Evolutionary conservation across 2,329 filamentous ascomycete species (phyloP), one percentile per base, ranked within the genome.

Genomic region (Fusarium foetens): DNA sequence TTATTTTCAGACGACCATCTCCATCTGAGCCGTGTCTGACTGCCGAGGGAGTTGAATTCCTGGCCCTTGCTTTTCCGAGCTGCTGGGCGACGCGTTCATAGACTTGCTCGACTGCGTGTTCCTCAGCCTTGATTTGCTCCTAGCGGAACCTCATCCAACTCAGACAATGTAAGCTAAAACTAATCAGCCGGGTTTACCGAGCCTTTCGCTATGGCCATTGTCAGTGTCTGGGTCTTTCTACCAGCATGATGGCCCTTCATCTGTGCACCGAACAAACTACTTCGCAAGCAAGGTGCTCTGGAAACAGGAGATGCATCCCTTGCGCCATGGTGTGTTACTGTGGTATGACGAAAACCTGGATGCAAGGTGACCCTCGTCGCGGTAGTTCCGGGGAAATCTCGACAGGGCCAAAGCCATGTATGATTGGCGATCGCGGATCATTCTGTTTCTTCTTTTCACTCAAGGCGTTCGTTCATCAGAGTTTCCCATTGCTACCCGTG

Each of bases 311-410:
- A 45, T 29, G 45, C 25, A 63, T 42, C 49, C 55, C 57, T 48
- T 61, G 66, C 33, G 23, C 48, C 29, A 23, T 25, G 21, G 46
- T 45, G 23, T 53, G 63, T 35, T 46, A 41, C 59, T 36, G 35
- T 42, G 29, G 51, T 31, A 31, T 21, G 39, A 41, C 25, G 31
- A 46, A 51, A 63, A 43, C 53, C 55, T 52, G 23, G 43, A 25
- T 35, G 58, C 58, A 70, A 53, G 74, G 74, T 25, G 33, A 73
- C 73, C 74, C 74, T 51, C 36, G 72, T 76, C 72, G 72, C 73
- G 73, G 75, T 70, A 75, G 68, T 75, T 68, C 72, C 68, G 74
- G 74, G 70, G 68, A 63, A 57, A 49, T 71, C 58, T 52, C 36
- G 33, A 53, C 62, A 33, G 35, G 29, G 45, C 17, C 27, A 48